A percentile compares a stretch with the other conserved stretches of the same genome.
Conservation (phyloP, 306 rosid genomes). For the Pachyrhizus erosus region DNA sequence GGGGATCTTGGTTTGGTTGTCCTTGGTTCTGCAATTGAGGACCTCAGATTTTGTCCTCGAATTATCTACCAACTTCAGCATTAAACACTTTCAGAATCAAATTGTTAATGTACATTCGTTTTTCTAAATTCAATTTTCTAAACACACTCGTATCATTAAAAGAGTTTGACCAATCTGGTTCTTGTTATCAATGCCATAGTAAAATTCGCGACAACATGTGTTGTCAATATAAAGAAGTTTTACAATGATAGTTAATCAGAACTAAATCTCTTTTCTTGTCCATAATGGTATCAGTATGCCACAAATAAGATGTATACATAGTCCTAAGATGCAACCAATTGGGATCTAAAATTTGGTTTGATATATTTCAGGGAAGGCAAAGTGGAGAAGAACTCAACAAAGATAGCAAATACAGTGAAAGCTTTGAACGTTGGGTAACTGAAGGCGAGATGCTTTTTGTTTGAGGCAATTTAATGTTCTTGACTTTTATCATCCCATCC, state of each 20-base stretch:
- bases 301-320: too few species aligned
- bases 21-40: background rate
- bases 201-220: background rate
- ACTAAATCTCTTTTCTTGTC: background rate
- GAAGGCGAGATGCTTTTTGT: conserved; percentile 51
- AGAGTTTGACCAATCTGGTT: background rate
- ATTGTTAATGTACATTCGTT: background rate
- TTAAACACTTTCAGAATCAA: background rate
- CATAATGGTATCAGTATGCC: background rate
- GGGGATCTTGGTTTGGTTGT: background rate
- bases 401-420: conserved; percentile 43
- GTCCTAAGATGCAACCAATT: conserved; percentile 17
- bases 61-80: background rate
- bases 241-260: background rate
- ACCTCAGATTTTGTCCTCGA: background rate
- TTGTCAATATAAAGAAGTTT: background rate
- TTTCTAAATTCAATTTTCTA: background rate
- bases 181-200: background rate
- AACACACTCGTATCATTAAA: background rate
- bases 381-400: conserved; percentile 46
- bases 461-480: conserved; percentile 25
- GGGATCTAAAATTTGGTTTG: conserved; percentile 9
- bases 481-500: conserved; percentile 51
- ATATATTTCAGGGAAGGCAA: conserved; percentile 52
- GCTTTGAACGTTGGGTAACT: conserved; percentile 58